These are phyloP conservation scores for Hymenoscyphus salicellus DNA, from an alignment of 2,329 filamentous ascomycete genomes.

Conservation along the genomic window DNA sequence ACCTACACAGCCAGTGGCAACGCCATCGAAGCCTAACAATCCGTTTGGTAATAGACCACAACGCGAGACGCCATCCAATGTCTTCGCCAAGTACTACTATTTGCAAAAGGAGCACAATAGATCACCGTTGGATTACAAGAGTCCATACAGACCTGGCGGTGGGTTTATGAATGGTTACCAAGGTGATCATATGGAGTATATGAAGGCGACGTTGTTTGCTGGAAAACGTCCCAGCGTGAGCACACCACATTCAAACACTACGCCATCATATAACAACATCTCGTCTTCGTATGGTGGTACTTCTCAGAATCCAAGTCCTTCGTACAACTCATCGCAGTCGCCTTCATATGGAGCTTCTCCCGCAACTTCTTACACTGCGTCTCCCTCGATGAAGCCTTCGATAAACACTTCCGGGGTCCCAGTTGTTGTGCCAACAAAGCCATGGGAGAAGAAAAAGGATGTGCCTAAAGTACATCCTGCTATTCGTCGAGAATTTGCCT, in stretches of 20 bases:
- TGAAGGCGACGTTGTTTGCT: constrained; percentile 31
- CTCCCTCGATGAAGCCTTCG: constrained; percentile 15
- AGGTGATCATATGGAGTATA: constrained; percentile 38
- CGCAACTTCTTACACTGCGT: constrained; percentile 11
- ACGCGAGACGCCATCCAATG: constrained; percentile 22
- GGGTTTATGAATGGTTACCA: constrained; percentile 63
- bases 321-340: constrained; percentile 4
- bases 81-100: constrained; percentile 44
- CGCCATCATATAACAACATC: constrained; percentile 15
- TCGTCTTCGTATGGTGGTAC: constrained; percentile 14
- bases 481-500: constrained; percentile 37
- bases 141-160: constrained; percentile 54
- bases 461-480: constrained; percentile 38
- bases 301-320: constrained; percentile 9
- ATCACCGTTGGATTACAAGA: constrained; percentile 55
- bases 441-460: constrained; percentile 33
- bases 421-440: constrained; percentile 12
- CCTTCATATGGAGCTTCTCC: constrained; percentile 9
- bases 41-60: constrained; percentile 27
- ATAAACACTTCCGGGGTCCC: constrained; percentile 11
- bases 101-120: constrained; percentile 60
- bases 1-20: constrained; percentile 14
- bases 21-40: constrained; percentile 25
- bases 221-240: constrained; percentile 17
- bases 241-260: constrained; percentile 12